phyloP scores from a whole-genome alignment of 2,329 filamentous ascomycete genomes.

The Ceratocystis lukuohia region DNA sequence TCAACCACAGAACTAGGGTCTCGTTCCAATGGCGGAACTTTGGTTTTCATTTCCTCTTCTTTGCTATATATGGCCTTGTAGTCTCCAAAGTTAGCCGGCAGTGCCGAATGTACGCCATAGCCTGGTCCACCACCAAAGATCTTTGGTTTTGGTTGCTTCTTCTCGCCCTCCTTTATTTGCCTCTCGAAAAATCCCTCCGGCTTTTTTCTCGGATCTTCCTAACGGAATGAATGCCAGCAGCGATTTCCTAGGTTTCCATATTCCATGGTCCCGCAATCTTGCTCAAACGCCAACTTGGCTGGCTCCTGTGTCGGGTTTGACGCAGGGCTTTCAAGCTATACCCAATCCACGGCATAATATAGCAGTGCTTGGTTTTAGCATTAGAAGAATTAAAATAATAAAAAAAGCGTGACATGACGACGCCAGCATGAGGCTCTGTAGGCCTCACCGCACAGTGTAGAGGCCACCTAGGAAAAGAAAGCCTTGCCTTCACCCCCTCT shows the following conservation, averaged over 20 bases:
- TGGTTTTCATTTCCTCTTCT: no score
- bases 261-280: neutral
- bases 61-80: no score
- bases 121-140: neutral
- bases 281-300: neutral
- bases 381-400: neutral
- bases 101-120: no score
- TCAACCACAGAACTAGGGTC: no score
- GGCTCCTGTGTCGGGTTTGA: neutral
- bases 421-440: neutral
- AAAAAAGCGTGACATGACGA: neutral
- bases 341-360: neutral
- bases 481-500: neutral
- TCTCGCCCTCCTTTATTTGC: neutral
- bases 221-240: neutral
- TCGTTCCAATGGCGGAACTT: no score
- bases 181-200: slow-evolving; percentile 6
- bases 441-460: neutral
- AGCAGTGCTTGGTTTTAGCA: neutral
- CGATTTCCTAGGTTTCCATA: neutral
- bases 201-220: slow-evolving; percentile 13
- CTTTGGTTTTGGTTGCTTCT: neutral
- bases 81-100: no score
- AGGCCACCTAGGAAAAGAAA: neutral
- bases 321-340: neutral